These are phyloP conservation scores for Phallus indusiatus DNA, from an alignment of 768 basidiomycete species.

Conservation along the genomic window DNA sequence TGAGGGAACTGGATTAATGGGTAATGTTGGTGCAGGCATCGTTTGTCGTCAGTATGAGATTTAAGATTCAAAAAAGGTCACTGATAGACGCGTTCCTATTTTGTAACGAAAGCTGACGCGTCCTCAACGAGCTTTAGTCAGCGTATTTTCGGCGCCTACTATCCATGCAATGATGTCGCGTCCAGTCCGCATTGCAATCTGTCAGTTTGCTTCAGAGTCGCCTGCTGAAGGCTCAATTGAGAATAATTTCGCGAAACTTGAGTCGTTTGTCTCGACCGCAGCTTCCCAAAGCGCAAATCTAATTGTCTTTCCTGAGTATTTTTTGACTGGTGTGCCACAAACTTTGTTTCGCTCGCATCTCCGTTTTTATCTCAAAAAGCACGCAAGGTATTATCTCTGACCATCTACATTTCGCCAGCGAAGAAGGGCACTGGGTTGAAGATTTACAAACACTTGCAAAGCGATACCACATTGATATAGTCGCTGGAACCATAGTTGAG, in stretches of 20 bases:
- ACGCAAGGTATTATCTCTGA: conserved; percentile 6
- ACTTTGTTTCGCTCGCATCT: background rate
- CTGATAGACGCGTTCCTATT: background rate
- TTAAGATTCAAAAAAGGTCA: background rate
- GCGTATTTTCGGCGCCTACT: background rate
- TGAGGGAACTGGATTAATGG: conserved; percentile 41
- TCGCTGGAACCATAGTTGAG: conserved; percentile 8
- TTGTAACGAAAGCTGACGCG: background rate
- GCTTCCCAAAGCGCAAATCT: background rate
- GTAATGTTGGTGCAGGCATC: conserved; percentile 11
- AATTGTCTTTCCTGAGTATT: conserved; percentile 9
- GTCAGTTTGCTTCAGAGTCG: conserved; percentile 8
- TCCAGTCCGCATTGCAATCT: conserved; percentile 6
- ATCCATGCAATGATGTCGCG: background rate
- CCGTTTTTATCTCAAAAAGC: background rate
- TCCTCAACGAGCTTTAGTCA: background rate
- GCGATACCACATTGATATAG: conserved; percentile 1
- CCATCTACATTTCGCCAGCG: conserved; percentile 1
- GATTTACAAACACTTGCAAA: conserved; percentile 1
- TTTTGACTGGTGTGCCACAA: conserved; percentile 1
- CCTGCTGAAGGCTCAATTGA: conserved; percentile 1
- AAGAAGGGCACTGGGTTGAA: conserved; percentile 3
- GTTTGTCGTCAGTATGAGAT: background rate
- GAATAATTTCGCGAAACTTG: conserved; percentile 5
- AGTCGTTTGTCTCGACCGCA: background rate